Evolutionary conservation across 441 rosid species (phyloP).

Genomic region (Adansonia gregorii): DNA sequence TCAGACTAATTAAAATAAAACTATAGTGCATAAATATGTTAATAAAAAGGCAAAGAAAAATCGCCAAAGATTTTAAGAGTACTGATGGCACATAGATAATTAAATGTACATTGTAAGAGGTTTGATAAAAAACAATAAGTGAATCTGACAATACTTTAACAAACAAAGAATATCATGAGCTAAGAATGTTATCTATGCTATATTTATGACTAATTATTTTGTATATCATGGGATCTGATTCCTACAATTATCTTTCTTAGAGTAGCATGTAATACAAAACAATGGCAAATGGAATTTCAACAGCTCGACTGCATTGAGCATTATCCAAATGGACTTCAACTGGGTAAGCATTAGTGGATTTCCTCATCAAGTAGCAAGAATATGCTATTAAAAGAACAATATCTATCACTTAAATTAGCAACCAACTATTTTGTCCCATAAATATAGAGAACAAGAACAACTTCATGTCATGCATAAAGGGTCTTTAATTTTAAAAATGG

Average conservation of each 20-base stretch:
- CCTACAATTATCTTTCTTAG: background rate
- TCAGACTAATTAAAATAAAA: background rate
- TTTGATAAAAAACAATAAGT: background rate
- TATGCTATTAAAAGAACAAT: background rate
- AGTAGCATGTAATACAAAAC: background rate
- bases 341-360: background rate
- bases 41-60: background rate
- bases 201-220: background rate
- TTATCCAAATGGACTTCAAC: background rate
- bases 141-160: background rate
- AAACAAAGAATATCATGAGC: background rate
- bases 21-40: background rate
- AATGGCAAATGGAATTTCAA: background rate
- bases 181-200: background rate
- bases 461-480: background rate
- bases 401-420: background rate
- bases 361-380: background rate
- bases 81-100: background rate
- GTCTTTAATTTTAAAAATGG: background rate
- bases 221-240: background rate
- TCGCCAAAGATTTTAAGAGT: background rate
- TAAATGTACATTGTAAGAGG: background rate
- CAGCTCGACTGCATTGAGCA: background rate
- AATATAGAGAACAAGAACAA: background rate
- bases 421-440: background rate